phyloP scores from a whole-genome alignment of 306 rosid genomes.

The Corylus avellana region DNA sequence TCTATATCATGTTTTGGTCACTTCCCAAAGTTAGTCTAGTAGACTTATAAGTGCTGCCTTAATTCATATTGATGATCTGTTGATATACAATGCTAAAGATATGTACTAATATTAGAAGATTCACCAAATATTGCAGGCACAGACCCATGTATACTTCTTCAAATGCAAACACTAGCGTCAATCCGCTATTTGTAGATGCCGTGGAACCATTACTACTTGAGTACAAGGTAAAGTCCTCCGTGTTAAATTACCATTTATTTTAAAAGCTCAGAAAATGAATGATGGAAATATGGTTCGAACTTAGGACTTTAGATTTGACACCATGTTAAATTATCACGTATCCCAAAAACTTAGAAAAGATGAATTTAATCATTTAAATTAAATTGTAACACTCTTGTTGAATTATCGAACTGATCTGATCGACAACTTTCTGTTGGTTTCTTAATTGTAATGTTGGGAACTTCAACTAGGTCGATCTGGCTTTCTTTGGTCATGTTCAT shows the following conservation, averaged over 20 bases:
- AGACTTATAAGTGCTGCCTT: background rate
- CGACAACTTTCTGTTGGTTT: background rate
- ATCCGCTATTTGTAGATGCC: constrained; percentile 28
- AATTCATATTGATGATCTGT: too few species aligned
- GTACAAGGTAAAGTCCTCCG: constrained; percentile 50
- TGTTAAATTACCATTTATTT: too few species aligned
- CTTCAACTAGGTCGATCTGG: constrained; percentile 73
- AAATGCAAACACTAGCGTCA: constrained; percentile 17
- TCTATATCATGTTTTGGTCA: too few species aligned
- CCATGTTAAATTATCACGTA: too few species aligned
- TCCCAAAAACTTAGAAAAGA: too few species aligned
- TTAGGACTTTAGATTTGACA: too few species aligned
- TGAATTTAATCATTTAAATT: too few species aligned
- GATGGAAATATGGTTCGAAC: too few species aligned
- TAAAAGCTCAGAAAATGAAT: too few species aligned
- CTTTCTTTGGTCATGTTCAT: constrained; percentile 78
- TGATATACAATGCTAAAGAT: background rate
- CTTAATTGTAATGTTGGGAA: background rate
- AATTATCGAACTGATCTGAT: background rate
- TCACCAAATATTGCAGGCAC: constrained; percentile 52
- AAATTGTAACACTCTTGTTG: background rate
- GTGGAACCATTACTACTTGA: constrained; percentile 74
- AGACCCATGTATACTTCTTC: constrained; percentile 79
- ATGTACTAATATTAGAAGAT: background rate
- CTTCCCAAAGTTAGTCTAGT: background rate